Base-by-base conservation (phyloP, 2,329 filamentous ascomycete genomes). In the Arthrobotrys entomopaga region DNA sequence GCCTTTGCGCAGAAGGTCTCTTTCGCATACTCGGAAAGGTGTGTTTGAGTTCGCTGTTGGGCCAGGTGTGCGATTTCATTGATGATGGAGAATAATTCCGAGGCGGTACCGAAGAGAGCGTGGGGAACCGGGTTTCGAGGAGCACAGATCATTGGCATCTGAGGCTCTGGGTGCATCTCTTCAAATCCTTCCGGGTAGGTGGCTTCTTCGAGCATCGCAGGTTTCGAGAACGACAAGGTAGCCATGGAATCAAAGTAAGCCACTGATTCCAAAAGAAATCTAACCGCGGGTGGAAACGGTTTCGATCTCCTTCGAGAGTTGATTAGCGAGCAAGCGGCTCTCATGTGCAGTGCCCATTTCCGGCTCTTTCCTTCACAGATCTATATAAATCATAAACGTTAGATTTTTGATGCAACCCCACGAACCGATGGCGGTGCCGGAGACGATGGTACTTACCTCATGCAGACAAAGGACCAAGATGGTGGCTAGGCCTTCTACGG, bases 191-290 rank as follows among this genome's bases (percentile, higher is more conserved):
- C 69, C 1, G 69, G 70, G 60, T 75, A 76, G 4, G 71, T 29
- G 20, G 72, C 64, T 13, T 76, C 65, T 38, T 76, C 75, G 6
- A 76, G 56, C 59, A 71, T 75, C 1, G 75, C 75, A 0, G 70
- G 66, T 56, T 75, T 76, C n/a, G 70, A 66, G 64, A 75, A 71
- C 1, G 75, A 76, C 19, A 76, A 50, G 3, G 75, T 76, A 11
- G 75, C 75, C 53, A 76, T 75, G 49, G 75, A 71, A 60, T 76
- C 75, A 46, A 76, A 75, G 46, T 76, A 76, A 15, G 75, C 75
- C 1, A 61, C 70, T n/a, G 69, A 69, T 56, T 76, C 75, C 11
- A 76, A 38, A 43, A 76, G 70, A 59, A 76, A 76, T 48, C 60
- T 52, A 26, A 76, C 75, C 5, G 69, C 64, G 6, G 59, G 59